These are phyloP conservation scores for Agastache rugosa DNA, from an alignment of 257 asterid species.

Conservation along the genomic window DNA sequence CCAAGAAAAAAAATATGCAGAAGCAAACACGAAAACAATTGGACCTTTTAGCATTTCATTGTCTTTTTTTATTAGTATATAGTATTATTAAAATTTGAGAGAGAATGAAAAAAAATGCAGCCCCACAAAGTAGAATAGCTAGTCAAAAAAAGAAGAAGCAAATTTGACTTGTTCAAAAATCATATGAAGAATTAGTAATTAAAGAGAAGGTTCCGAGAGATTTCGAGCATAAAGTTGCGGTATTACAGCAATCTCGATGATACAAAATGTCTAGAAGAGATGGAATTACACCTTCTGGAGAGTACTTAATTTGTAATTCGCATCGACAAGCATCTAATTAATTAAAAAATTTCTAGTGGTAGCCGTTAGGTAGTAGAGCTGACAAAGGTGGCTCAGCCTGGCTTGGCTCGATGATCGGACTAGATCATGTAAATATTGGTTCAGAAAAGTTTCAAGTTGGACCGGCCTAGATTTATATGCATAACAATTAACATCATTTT, in stretches of 20 bases:
- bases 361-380: neutral
- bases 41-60: neutral
- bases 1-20: neutral
- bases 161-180: neutral
- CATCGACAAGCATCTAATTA: neutral
- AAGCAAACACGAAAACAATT: constrained; percentile 29
- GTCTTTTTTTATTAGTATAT: neutral
- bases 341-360: too few relatives aligned
- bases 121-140: constrained; percentile 24
- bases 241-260: neutral
- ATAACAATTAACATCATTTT: too few relatives aligned
- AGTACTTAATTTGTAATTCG: neutral
- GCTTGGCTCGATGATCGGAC: too few relatives aligned
- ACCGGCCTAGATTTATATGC: too few relatives aligned
- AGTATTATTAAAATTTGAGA: neutral
- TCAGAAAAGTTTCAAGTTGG: too few relatives aligned
- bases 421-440: too few relatives aligned
- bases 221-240: neutral
- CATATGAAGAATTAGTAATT: neutral
- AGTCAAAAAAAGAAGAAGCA: neutral
- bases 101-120: neutral
- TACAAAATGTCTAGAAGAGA: neutral
- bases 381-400: too few relatives aligned
- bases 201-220: constrained; percentile 10
- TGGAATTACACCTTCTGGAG: neutral